Conservation (phyloP, 257 asterid species). For the Perilla frutescens region DNA sequence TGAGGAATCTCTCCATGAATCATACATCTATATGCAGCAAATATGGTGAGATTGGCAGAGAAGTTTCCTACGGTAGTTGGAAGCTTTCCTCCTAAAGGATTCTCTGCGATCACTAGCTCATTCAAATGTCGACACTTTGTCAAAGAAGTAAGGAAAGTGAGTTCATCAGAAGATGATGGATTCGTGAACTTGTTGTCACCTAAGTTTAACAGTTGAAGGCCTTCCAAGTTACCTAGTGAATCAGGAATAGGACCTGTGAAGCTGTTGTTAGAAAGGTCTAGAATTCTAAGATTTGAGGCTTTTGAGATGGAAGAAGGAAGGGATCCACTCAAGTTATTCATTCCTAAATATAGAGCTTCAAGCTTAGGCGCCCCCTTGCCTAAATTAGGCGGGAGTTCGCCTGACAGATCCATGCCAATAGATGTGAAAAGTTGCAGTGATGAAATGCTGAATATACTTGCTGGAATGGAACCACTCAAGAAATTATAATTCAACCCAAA, state of each 20-base stretch:
- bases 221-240: conserved; percentile 27
- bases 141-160: conserved; percentile 21
- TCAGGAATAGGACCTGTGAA: conserved; percentile 25
- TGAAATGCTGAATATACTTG: conserved; percentile 44
- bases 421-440: conserved; percentile 21
- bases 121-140: conserved; percentile 22
- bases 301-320: conserved; percentile 37
- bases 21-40: conserved; percentile 5
- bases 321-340: conserved; percentile 31
- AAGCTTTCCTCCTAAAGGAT: conserved; percentile 18
- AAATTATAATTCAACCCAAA: background rate
- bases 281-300: conserved; percentile 4
- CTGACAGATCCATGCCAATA: conserved; percentile 6
- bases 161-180: conserved; percentile 12
- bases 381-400: conserved; percentile 37
- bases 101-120: background rate
- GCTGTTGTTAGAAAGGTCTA: conserved; percentile 25
- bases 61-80: conserved; percentile 26
- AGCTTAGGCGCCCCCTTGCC: conserved; percentile 39
- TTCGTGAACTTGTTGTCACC: background rate
- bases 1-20: conserved; percentile 17
- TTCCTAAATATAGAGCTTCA: conserved; percentile 29
- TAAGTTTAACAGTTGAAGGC: background rate
- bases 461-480: conserved; percentile 37
- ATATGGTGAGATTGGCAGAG: conserved; percentile 16